Evolutionary conservation across 2,329 filamentous ascomycete genomes (phyloP).

Genomic region (Nemania abortiva): DNA sequence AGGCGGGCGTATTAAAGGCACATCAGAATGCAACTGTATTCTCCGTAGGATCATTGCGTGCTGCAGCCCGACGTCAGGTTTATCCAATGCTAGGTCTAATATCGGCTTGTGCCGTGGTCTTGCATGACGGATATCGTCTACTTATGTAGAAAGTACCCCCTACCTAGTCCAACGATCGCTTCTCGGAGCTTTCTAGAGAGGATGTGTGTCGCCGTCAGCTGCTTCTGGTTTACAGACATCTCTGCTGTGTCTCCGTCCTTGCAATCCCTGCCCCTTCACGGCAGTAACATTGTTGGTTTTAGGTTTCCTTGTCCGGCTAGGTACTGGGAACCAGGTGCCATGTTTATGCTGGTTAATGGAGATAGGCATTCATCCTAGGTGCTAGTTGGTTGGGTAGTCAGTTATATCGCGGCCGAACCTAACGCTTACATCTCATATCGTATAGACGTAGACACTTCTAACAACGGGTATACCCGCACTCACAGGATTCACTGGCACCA

Average conservation of each 20-base stretch:
- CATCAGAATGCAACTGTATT: constrained; percentile 8
- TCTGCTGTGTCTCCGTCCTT: not conserved
- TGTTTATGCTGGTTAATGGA: too few relatives aligned
- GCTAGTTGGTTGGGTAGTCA: too few relatives aligned
- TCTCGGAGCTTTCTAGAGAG: not conserved
- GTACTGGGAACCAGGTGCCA: too few relatives aligned
- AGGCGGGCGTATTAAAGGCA: not conserved
- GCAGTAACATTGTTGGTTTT: not conserved
- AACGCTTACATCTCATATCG: too few relatives aligned
- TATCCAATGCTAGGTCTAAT: not conserved
- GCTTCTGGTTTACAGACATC: too few relatives aligned
- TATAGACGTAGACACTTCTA: too few relatives aligned
- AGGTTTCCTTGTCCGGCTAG: too few relatives aligned
- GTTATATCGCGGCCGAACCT: too few relatives aligned
- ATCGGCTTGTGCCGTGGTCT: constrained; percentile 8
- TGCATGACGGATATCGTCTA: not conserved
- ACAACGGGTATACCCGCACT: too few relatives aligned
- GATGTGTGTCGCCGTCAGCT: not conserved
- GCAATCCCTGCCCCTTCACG: not conserved
- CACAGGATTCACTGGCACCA: too few relatives aligned
- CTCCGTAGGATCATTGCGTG: not conserved
- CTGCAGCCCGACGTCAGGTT: not conserved
- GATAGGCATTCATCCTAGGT: too few relatives aligned
- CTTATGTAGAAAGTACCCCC: not conserved
- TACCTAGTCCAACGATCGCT: not conserved